Conservation (phyloP, 1,139 yeast species). For the Suhomyces guaymorum region DNA sequence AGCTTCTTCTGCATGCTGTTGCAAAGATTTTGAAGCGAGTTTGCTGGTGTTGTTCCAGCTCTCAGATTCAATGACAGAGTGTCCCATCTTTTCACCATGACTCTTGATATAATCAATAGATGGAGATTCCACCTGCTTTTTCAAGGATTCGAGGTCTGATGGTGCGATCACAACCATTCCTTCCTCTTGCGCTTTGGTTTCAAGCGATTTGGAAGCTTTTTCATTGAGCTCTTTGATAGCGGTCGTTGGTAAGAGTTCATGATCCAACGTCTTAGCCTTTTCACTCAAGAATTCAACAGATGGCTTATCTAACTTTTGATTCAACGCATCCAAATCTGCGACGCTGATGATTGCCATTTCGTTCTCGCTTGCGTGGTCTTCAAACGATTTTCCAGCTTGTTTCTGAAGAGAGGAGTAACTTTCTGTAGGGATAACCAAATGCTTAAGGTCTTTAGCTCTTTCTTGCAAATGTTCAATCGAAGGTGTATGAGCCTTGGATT, state of each 20-base stretch:
- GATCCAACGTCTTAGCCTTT: conserved; percentile 15
- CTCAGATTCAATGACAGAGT: conserved; percentile 1
- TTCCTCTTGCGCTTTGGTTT: conserved; percentile 18
- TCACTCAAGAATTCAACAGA: conserved; percentile 21
- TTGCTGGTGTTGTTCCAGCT: conserved; percentile 1
- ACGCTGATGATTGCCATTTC: conserved; percentile 12
- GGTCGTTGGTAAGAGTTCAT: conserved; percentile 20
- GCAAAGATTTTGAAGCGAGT: conserved; percentile 22
- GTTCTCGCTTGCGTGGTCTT: conserved; percentile 13
- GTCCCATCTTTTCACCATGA: conserved; percentile 21
- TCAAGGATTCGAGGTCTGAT: conserved; percentile 31
- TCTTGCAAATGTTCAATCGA: conserved; percentile 29
- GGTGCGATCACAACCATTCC: conserved; percentile 21
- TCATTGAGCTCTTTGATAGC: conserved; percentile 24
- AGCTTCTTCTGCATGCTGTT: conserved; percentile 15
- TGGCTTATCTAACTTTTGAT: conserved; percentile 20
- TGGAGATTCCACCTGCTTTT: conserved; percentile 34
- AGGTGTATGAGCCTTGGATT: conserved; percentile 20
- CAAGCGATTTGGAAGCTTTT: conserved; percentile 13
- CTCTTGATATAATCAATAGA: conserved; percentile 26
- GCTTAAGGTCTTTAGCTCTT: conserved; percentile 26
- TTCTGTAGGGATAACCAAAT: conserved; percentile 30
- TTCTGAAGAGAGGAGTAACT: conserved; percentile 21
- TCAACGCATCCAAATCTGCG: conserved; percentile 16
- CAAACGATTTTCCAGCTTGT: conserved; percentile 15